These are phyloP conservation scores for Pyrrhoderma lamaoense DNA, from an alignment of 1,284 basidiomycete genomes.

Conservation along the genomic window DNA sequence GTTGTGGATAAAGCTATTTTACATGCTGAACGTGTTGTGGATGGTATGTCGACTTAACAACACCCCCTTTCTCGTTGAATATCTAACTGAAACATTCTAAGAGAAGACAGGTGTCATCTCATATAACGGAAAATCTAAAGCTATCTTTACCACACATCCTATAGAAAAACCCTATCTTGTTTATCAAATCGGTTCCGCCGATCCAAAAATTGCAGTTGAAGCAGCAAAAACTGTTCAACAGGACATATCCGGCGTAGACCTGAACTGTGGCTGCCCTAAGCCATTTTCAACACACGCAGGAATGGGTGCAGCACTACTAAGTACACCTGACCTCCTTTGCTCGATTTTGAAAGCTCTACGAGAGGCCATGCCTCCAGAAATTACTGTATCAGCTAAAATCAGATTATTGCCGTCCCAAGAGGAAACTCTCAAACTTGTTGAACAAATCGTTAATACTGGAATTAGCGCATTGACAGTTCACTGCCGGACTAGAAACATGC, in stretches of 20 bases:
- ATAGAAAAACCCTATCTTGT: conserved; percentile 88
- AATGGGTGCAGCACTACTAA: conserved; percentile 94
- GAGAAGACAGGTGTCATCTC: conserved; percentile 85
- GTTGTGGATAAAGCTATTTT: conserved; percentile 96
- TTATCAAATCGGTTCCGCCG: conserved; percentile 88
- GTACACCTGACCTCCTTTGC: conserved; percentile 87
- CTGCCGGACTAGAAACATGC: conserved; percentile 92
- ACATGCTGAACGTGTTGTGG: conserved; percentile 73
- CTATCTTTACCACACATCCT: conserved; percentile 91
- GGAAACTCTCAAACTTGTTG: conserved; percentile 82
- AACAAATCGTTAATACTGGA: conserved; percentile 82
- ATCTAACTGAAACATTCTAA: conserved; percentile 28
- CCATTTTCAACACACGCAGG: conserved; percentile 93
- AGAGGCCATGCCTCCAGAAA: conserved; percentile 62
- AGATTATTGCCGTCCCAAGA: conserved; percentile 81
- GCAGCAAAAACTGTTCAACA: conserved; percentile 82
- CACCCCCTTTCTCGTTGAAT: neutral
- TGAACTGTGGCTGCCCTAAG: conserved; percentile 95
- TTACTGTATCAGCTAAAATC: conserved; percentile 90
- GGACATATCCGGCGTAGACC: conserved; percentile 91
- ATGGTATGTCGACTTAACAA: conserved; percentile 53
- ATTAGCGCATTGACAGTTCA: conserved; percentile 90
- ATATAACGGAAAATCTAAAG: conserved; percentile 73
- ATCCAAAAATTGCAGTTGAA: conserved; percentile 85
- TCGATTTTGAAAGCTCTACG: conserved; percentile 77